Evolutionary conservation across 169 alveolate genomes (phyloP).

Genomic region (Haemoproteus tartakovskyi): DNA sequence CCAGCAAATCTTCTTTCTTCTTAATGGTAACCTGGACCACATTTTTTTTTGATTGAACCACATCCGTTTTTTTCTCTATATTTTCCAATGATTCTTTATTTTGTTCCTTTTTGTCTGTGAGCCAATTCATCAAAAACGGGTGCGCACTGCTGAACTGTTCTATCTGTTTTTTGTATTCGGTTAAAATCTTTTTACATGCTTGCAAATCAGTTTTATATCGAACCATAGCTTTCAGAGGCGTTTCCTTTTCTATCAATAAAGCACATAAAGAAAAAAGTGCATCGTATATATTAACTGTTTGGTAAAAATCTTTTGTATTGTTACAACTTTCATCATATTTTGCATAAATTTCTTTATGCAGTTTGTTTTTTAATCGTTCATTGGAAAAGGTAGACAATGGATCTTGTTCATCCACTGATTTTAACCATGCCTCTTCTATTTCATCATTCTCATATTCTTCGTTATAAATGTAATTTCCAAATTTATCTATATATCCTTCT

Average conservation of each 20-base stretch:
- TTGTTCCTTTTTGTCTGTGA: neutral
- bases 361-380: conserved; percentile 10
- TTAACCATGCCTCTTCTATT: conserved; percentile 58
- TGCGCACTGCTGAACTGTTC: neutral
- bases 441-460: conserved; percentile 23
- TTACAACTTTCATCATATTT: conserved; percentile 4
- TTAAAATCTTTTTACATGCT: conserved; percentile 16
- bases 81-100: too few species aligned
- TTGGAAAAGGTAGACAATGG: conserved; percentile 36
- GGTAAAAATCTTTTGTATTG: neutral
- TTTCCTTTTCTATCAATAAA: conserved; percentile 49
- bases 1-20: neutral
- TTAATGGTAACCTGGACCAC: conserved; percentile 13
- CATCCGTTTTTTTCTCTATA: neutral
- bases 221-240: conserved; percentile 58
- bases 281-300: conserved; percentile 36
- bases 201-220: conserved; percentile 53
- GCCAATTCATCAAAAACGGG: neutral
- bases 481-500: conserved; percentile 69
- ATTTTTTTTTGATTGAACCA: conserved; percentile 3
- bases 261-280: conserved; percentile 33
- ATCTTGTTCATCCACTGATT: conserved; percentile 56
- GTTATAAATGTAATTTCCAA: conserved; percentile 65
- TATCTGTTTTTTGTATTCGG: conserved; percentile 7
- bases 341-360: conserved; percentile 7